Evolutionary conservation across 31 red algal genomes (phyloP), one percentile per base, ranked within the genome.

Genomic region (Asparagopsis taxiformis): DNA sequence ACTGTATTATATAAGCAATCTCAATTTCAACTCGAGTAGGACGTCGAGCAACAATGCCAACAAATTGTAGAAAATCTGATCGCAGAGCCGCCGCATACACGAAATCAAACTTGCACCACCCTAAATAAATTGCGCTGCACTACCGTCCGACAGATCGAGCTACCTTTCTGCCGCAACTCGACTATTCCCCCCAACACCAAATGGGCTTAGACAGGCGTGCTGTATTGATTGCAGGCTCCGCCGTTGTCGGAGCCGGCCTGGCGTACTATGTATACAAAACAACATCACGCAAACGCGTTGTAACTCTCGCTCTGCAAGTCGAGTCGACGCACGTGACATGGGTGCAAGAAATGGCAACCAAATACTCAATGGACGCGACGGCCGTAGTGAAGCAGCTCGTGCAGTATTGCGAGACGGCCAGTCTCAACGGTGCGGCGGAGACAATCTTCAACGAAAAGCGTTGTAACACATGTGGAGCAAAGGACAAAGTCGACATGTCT

Each of bases 381-480:
- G 55, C 33, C 35, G 74, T 60, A 24, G 44, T 78, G n/a, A 29
- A 34, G 13, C 23, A 32, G 19, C 31, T 78, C 59, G 23, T 78
- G 1, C 22, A 53, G 4, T 46, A 78, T 66, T 78, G 74, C 58
- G 54, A 64, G 49, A 31, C 38, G 37, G 24, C 34, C 33, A 35
- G 57, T 20, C 51, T 28, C 2, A 16, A 65, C 15, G 30, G 39
- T 57, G 5, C 57, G 2, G 59, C 59, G 1, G 74, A 78, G 21
- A 5, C 10, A 6, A 28, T 36, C 16, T 78, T 78, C 59, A 78
- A 65, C 34, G 54, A 62, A 1, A 49, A 65, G 26, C 16, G 74
- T 65, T 78, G 74, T 34, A 78, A 78, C 39, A 32, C 74, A 23
- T 78, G 74, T 38, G 59, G 59, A 38, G 46, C 49, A 49, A 78